Evolutionary conservation across 2,329 filamentous ascomycete genomes (phyloP), one percentile per base, ranked within the genome.

Genomic region (Westerdykella sp.): DNA sequence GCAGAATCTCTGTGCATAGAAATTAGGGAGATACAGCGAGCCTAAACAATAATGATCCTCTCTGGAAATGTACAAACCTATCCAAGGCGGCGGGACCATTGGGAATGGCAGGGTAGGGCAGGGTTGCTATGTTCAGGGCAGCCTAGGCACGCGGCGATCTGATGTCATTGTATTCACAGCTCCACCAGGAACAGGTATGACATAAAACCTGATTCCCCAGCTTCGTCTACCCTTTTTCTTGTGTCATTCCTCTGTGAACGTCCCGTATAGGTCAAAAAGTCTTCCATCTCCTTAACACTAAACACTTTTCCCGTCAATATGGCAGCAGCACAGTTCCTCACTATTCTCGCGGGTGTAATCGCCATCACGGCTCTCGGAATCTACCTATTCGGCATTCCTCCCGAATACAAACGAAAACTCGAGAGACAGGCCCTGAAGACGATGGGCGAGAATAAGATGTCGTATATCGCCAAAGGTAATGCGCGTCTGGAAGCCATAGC

Each of bases 371-470:
- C 59, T 32, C 62, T 63, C 21, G 70, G 67, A 46, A 51, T 74
- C 53, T 73, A 70, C 57, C 48, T 74, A 49, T 73, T 74, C 55
- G 73, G 73, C 37, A 70, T 75, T 41, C 70, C 72, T 2, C 66
- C 68, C 0, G 67, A 71, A 47, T 49, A 69, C 43, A 74, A 75
- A 60, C 68, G 69, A 43, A 63, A 69, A 48, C 57, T 74, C 47
- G 70, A 75, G 50, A 61, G 67, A 23, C 60, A 68, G 42, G 73
- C 71, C 4, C 61, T 75, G 32, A 60, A 73, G 50, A 73, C 71
- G n/a, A 74, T 75, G 71, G 73, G 73, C 46, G 72, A 75, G 55
- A 75, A 75, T 62, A 74, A 75, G 54, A 63, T 67, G 49, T 68
- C 65, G 13, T 69, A 69, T 48, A 46, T 68, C 34, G 55, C 63